Conservation (phyloP, 2,329 filamentous ascomycete species). For the Ceratocystis ficicola region DNA sequence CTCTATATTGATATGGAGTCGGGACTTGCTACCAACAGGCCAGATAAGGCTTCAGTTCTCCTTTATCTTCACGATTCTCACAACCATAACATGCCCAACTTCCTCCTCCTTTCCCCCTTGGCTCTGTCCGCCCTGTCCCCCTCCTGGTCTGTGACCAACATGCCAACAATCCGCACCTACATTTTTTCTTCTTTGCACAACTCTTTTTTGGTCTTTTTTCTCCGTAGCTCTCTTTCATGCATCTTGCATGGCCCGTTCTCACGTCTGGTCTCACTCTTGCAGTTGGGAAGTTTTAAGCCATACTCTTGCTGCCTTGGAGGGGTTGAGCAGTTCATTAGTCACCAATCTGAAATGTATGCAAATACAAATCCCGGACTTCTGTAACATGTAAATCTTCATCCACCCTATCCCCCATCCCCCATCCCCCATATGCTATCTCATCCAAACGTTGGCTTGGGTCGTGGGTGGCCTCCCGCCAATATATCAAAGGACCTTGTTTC, state of each 20-base stretch:
- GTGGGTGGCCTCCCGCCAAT: not conserved
- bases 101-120: not conserved
- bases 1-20: too few species aligned
- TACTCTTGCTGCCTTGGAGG: not conserved
- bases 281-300: not conserved
- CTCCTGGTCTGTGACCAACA: not conserved
- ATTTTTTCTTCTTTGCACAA: not conserved
- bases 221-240: not conserved
- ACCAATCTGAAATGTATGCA: slow-evolving; percentile 3
- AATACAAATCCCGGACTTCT: not conserved
- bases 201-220: not conserved
- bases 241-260: not conserved
- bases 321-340: not conserved
- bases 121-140: not conserved
- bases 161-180: not conserved
- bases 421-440: not conserved
- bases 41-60: too few species aligned
- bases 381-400: slow-evolving; percentile 1
- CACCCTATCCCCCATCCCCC: not conserved
- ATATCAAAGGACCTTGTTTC: not conserved
- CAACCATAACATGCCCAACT: not conserved
- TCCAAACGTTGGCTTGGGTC: not conserved
- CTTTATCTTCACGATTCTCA: not conserved
- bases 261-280: not conserved
- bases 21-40: too few species aligned